These are phyloP conservation scores for Monosporascus sp. DNA, from an alignment of 2,329 filamentous ascomycete genomes.

Conservation along the genomic window DNA sequence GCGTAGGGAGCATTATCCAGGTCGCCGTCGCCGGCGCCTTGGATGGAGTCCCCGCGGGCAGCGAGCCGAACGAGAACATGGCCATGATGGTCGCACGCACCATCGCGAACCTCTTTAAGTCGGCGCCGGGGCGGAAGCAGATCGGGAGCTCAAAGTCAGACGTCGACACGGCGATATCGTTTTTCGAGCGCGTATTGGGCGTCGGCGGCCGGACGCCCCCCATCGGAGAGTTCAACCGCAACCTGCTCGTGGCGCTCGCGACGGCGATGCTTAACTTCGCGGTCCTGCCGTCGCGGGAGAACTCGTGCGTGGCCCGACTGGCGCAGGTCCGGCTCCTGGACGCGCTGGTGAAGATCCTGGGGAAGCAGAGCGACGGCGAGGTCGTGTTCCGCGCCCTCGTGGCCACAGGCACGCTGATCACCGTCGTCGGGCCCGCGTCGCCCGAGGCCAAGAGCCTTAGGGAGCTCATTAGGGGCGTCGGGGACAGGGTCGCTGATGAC, in stretches of 20 bases:
- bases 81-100: constrained; percentile 81
- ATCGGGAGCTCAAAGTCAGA: constrained; percentile 48
- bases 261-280: constrained; percentile 83
- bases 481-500: constrained; percentile 39
- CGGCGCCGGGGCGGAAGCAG: constrained; percentile 62
- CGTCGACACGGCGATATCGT: constrained; percentile 51
- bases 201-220: constrained; percentile 37
- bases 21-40: constrained; percentile 35
- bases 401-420: constrained; percentile 72
- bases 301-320: constrained; percentile 26
- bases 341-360: constrained; percentile 57
- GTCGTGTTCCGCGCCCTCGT: constrained; percentile 78
- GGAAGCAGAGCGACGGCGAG: constrained; percentile 68
- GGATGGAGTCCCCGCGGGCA: constrained; percentile 47
- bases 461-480: constrained; percentile 37
- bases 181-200: constrained; percentile 58
- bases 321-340: constrained; percentile 50
- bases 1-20: constrained; percentile 55
- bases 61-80: constrained; percentile 65
- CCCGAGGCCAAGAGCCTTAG: constrained; percentile 37
- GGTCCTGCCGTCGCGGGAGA: constrained; percentile 56
- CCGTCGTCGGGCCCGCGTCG: constrained; percentile 44
- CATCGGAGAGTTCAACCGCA: constrained; percentile 61
- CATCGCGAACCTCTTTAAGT: constrained; percentile 78
- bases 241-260: constrained; percentile 74